A percentile compares a stretch with the other conserved stretches of the same genome.
Conservation (phyloP, 176 grass and related monocot species). For the Musa beccarii region DNA sequence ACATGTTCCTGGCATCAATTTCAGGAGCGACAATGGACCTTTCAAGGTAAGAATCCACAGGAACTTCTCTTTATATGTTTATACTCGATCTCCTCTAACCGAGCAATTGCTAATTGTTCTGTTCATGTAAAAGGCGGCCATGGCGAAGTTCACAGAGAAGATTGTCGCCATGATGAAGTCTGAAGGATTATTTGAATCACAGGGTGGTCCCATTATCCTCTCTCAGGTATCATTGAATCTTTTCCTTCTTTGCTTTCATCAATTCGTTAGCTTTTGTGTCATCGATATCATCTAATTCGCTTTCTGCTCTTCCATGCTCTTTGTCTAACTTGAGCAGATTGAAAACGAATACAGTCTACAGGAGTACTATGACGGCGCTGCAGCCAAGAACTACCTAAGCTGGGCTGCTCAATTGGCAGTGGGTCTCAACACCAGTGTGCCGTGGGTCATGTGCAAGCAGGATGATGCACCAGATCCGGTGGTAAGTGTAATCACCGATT, state of each 20-base stretch:
- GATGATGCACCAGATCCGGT: constrained; percentile 90
- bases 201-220: constrained; percentile 88
- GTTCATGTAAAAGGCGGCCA: constrained; percentile 38
- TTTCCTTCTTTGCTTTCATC: neutral
- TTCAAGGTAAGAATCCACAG: constrained; percentile 54
- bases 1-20: constrained; percentile 76
- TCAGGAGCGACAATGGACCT: constrained; percentile 86
- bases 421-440: constrained; percentile 65
- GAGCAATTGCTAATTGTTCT: neutral
- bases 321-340: constrained; percentile 31
- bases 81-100: neutral
- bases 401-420: constrained; percentile 96
- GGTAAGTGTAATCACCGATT: constrained; percentile 25
- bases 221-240: constrained; percentile 45
- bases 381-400: constrained; percentile 48
- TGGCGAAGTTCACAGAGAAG: constrained; percentile 78
- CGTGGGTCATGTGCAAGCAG: constrained; percentile 98
- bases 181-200: constrained; percentile 61
- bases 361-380: constrained; percentile 43
- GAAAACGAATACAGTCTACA: constrained; percentile 86
- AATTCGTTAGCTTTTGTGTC: neutral
- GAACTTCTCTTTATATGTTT: neutral
- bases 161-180: constrained; percentile 96
- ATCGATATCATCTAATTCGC: no score
- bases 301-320: neutral